Evolutionary conservation across 257 asterid genomes (phyloP), one percentile per base, ranked within the genome.

Genomic region (Agastache rugosa): DNA sequence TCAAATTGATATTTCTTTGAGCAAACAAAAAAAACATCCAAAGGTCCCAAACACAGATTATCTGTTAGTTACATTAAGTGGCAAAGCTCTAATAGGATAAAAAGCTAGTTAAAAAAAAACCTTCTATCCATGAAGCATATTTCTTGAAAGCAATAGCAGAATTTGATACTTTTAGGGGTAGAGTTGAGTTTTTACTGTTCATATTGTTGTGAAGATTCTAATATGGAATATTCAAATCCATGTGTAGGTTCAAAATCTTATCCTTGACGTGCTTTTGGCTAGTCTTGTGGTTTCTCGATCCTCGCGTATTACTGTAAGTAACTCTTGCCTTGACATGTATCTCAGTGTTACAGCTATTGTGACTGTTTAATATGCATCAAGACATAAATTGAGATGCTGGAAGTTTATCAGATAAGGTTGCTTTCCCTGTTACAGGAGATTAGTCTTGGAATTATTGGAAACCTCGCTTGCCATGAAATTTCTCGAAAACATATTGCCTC

Each of bases 401-500:
- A 69, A 41, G 44, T 39, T 59, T 51, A 70, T 20, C 58, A 60
- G 35, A 66, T 61, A 23, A 76, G 54, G 31, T 58, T 78, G 51
- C 19, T 25, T 80, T 29, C n/a, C n/a, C 58, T 72, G 75, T 77
- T 60, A 44, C 89, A 95, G 99, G 99, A 95, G 86, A 92, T 92
- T 74, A 75, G 87, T 83, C 96, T 95, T 59, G 99, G 99, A 75
- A 92, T 95, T 37, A 84, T 90, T 59, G 98, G 97, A 64, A 95
- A 92, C 82, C 88, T 92, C 63, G 92, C 98, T 80, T 95, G 99
- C 89, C 96, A 95, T 85, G 97, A 90, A 67, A 77, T 76, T 25
- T 58, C 90, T 12, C 80, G 88, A 64, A 85, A 74, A 70, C 77
- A 75, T 63, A 89, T 95, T 83, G 75, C 81, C 64, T 83, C 88